Conservation (phyloP, 352 stramenopile genomes). For the Phytophthora meadii region DNA sequence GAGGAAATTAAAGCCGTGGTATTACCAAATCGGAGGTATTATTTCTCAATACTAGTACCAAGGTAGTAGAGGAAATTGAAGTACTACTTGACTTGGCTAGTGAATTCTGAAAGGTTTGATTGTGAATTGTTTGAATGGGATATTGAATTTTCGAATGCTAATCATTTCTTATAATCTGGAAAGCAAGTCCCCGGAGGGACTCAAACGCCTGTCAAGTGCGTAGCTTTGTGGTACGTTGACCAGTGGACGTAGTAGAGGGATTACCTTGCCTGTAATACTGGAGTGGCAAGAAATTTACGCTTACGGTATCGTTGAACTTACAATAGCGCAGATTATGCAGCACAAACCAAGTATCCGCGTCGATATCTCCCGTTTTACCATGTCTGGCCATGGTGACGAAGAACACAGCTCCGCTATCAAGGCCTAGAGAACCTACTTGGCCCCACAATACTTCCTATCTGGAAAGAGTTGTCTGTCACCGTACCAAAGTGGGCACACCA, state of each 20-base stretch:
- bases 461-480: neutral
- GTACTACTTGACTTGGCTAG: too few relatives aligned
- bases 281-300: neutral
- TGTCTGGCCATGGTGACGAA: neutral
- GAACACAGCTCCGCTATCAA: neutral
- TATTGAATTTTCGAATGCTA: too few relatives aligned
- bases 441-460: neutral
- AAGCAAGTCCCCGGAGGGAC: too few relatives aligned
- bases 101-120: too few relatives aligned
- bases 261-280: neutral
- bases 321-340: neutral
- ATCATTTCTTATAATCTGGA: too few relatives aligned
- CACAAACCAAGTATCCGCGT: neutral
- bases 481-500: neutral
- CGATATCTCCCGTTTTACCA: neutral
- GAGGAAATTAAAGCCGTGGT: too few relatives aligned
- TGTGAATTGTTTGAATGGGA: too few relatives aligned
- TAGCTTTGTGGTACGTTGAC: too few relatives aligned
- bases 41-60: too few relatives aligned
- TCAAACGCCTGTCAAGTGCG: too few relatives aligned
- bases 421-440: neutral
- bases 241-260: too few relatives aligned
- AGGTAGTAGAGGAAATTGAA: too few relatives aligned
- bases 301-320: neutral
- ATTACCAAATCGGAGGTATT: neutral